Conservation (phyloP, 2,329 filamentous ascomycete species). For the Hymenoscyphus infarciens region DNA sequence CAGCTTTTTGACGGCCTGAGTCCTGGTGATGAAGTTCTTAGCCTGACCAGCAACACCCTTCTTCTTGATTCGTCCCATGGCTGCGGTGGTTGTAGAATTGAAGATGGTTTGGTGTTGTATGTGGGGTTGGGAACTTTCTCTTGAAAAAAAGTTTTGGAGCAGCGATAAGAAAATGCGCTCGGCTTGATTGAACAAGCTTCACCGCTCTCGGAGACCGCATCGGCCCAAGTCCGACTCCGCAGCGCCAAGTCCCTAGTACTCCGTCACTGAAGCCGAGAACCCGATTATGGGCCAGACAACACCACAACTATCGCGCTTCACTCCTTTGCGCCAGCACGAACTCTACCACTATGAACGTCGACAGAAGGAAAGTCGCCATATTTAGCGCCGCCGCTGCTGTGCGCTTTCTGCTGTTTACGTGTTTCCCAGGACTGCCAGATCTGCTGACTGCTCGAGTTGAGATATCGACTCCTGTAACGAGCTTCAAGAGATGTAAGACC, state of each 20-base stretch:
- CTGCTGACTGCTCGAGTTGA: conserved; percentile 88
- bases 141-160: conserved; percentile 14
- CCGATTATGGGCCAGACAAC: not conserved
- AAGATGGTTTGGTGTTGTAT: conserved; percentile 13
- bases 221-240: not conserved
- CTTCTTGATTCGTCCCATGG: conserved; percentile 80
- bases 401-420: conserved; percentile 72
- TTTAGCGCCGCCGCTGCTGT: conserved; percentile 74
- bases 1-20: conserved; percentile 94
- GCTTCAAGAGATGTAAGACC: conserved; percentile 88
- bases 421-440: conserved; percentile 80
- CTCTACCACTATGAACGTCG: conserved; percentile 45
- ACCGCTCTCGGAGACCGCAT: conserved; percentile 6
- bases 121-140: conserved; percentile 13
- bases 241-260: not conserved
- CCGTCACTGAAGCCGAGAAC: not conserved
- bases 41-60: conserved; percentile 84
- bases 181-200: conserved; percentile 2
- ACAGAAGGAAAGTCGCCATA: conserved; percentile 60
- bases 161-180: not conserved
- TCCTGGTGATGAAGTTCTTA: conserved; percentile 98
- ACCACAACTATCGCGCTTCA: conserved; percentile 21
- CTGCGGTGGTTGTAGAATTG: conserved; percentile 34
- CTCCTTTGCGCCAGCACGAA: conserved; percentile 19
- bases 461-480: conserved; percentile 93